Evolutionary conservation across 495 filamentous ascomycete species (phyloP), one percentile per base, ranked within the genome.

Genomic region (Podospora appendiculata): DNA sequence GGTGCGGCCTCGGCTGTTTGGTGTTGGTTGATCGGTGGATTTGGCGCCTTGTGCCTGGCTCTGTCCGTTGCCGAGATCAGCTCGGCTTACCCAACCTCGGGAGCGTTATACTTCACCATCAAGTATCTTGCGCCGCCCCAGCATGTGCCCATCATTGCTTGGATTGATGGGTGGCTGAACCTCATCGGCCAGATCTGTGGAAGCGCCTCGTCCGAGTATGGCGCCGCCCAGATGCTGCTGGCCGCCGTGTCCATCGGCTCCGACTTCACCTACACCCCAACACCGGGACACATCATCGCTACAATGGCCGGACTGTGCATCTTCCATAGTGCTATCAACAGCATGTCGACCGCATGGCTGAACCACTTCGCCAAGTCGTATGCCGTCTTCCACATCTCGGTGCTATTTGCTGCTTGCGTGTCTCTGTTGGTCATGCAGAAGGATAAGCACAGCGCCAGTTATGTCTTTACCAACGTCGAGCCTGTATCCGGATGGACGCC

Each of bases 161-260:
- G 77, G 77, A 65, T 80, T 32, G 72, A 61, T 6, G 64, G 64
- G 55, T 49, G 12, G 53, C 46, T 86, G 61, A 87, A 85, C 55
- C 73, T 88, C 2, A 70, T 85, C 5, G 84, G 84, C 36, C 82
- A 84, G 53, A 69, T 86, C 41, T 75, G 78, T 10, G 84, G 84
- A 38, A 73, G 81, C 33, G 84, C 84, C 7, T 81, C 79, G 0
- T 79, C 82, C 2, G 83, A 85, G 54, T 88, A 87, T 56, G 83
- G 81, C 6, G 76, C 80, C 5, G 78, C 81, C 0, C 81, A 86
- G 62, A 77, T 88, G 75, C 78, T 87, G 35, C 69, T 88, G 7
- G 83, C 83, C 5, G 80, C 80, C 13, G 78, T 83, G 11, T 79
- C 79, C 6, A 86, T 88, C 76, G 73, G 73, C 17, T 70, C 76